A percentile compares a stretch with the other conserved stretches of the same genome.
Conservation (phyloP, 805 yeast species). For the Nakazawaea pomicola region DNA sequence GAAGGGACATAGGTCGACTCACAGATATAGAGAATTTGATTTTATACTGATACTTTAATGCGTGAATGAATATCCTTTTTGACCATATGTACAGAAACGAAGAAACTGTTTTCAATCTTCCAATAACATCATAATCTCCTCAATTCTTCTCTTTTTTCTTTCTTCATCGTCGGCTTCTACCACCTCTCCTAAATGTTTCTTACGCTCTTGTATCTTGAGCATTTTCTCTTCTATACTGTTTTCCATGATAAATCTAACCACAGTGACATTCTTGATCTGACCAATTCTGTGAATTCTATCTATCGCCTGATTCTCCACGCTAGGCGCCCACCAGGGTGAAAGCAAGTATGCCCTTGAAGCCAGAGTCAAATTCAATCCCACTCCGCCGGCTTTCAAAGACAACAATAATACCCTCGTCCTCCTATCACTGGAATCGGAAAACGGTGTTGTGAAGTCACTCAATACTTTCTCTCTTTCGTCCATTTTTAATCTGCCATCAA, state of each 20-base stretch:
- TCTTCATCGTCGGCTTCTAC: conserved; percentile 75
- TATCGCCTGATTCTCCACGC: conserved; percentile 86
- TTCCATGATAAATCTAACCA: conserved; percentile 75
- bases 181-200: conserved; percentile 75
- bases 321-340: conserved; percentile 98
- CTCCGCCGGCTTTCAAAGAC: conserved; percentile 91
- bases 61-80: conserved; percentile 15
- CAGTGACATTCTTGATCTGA: conserved; percentile 66
- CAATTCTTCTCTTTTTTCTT: conserved; percentile 61
- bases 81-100: too few species aligned
- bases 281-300: conserved; percentile 92
- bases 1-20: conserved; percentile 13
- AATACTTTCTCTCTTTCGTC: conserved; percentile 60
- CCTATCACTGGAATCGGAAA: background rate
- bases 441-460: conserved; percentile 43
- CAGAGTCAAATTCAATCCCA: conserved; percentile 80
- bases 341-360: conserved; percentile 84
- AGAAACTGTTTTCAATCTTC: too few species aligned
- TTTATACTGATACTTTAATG: conserved; percentile 17
- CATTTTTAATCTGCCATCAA: conserved; percentile 77
- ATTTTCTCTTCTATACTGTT: conserved; percentile 84
- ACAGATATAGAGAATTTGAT: conserved; percentile 20
- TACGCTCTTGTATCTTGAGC: conserved; percentile 82
- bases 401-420: conserved; percentile 50
- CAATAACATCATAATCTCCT: conserved; percentile 66